Evolutionary conservation across 2,329 filamentous ascomycete genomes (phyloP).

Genomic region (Hortaea sp.): DNA sequence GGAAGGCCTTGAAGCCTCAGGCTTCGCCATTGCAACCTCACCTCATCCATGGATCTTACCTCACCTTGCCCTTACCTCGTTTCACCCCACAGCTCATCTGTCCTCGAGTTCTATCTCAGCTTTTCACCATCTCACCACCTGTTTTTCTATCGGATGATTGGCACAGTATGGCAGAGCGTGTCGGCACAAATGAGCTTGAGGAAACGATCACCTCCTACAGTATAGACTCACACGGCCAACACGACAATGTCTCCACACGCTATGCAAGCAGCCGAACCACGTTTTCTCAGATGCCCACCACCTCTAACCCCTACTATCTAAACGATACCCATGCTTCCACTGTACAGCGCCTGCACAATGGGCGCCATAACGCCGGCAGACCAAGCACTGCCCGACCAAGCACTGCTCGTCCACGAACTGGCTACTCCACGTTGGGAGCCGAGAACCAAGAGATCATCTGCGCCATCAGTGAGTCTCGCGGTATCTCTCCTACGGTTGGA

Average conservation of each 20-base stretch:
- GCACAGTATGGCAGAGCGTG: too few relatives aligned
- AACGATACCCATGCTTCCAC: conserved; percentile 14
- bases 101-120: too few relatives aligned
- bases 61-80: too few relatives aligned
- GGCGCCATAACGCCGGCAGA: conserved; percentile 12
- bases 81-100: too few relatives aligned
- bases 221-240: neutral
- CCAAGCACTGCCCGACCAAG: conserved; percentile 25
- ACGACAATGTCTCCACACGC: conserved; percentile 1
- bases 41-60: too few relatives aligned
- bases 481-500: conserved; percentile 73
- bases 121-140: too few relatives aligned
- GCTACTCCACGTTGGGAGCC: conserved; percentile 47
- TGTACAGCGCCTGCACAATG: conserved; percentile 14
- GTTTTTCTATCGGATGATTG: too few relatives aligned
- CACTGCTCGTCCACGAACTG: conserved; percentile 43
- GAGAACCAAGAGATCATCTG: conserved; percentile 69
- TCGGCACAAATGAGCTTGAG: neutral
- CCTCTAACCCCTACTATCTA: conserved; percentile 5
- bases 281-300: conserved; percentile 1
- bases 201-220: conserved; percentile 3
- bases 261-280: neutral
- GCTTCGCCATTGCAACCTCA: too few relatives aligned
- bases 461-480: conserved; percentile 78
- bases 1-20: too few relatives aligned